These are phyloP conservation scores for Penicillium mononematosum DNA, from an alignment of 495 filamentous ascomycete species.

Conservation along the genomic window DNA sequence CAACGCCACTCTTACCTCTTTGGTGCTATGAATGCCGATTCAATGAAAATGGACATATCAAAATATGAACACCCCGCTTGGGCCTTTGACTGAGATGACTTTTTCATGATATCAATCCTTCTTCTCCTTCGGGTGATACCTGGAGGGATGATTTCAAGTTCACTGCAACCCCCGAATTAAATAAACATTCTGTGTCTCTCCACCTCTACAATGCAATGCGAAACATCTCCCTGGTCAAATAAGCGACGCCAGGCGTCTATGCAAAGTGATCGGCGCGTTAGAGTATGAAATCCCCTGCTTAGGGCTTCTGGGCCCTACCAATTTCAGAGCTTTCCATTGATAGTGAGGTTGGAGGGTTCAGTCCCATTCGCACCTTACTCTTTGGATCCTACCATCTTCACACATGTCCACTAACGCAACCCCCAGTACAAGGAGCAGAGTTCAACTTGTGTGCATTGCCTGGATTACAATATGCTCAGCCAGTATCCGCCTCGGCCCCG, in stretches of 20 bases:
- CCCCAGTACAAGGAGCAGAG: conserved; percentile 1
- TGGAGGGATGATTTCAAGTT: conserved; percentile 15
- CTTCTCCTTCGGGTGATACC: conserved; percentile 10
- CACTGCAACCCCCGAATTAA: conserved; percentile 1
- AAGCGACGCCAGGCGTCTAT: conserved; percentile 20
- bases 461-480: conserved; percentile 36
- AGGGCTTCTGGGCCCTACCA: neutral
- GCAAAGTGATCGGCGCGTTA: conserved; percentile 15
- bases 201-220: conserved; percentile 2
- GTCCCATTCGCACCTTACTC: neutral
- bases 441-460: conserved; percentile 33
- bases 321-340: neutral
- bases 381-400: neutral
- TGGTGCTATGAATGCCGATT: neutral
- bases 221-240: conserved; percentile 13
- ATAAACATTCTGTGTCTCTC: conserved; percentile 1
- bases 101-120: neutral
- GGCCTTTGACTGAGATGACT: neutral
- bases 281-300: conserved; percentile 6
- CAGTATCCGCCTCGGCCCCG: conserved; percentile 31
- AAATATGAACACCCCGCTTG: neutral
- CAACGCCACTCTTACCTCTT: neutral
- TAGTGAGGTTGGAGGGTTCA: neutral
- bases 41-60: neutral
- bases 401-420: neutral